Percentiles rank a stretch among this genome's conserved stretches.
phyloP scores from a whole-genome alignment of 495 filamentous ascomycete species.

The Talaromyces thailandensis region DNA sequence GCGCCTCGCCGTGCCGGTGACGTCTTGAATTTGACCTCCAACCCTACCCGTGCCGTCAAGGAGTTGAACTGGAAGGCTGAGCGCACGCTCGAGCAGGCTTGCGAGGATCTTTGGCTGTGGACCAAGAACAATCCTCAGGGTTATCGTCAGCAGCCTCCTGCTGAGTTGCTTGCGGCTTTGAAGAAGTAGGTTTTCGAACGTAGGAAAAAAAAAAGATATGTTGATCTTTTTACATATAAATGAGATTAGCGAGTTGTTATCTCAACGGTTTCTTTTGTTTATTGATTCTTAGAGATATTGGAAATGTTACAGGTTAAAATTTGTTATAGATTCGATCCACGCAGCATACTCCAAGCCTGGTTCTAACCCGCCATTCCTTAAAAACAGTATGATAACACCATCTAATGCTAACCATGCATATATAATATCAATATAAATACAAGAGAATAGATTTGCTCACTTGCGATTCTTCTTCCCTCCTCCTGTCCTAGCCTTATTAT shows the following conservation, averaged over 20 bases:
- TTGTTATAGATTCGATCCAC: background rate
- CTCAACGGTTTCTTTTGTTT: background rate
- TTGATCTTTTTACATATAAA: background rate
- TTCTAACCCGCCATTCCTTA: too few relatives aligned
- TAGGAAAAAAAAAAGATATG: background rate
- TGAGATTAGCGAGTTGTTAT: background rate
- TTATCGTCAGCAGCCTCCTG: constrained; percentile 82
- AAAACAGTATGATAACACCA: background rate
- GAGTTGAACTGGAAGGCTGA: constrained; percentile 92
- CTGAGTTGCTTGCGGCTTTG: constrained; percentile 58
- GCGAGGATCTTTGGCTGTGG: constrained; percentile 93
- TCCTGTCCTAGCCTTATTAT: constrained; percentile 9
- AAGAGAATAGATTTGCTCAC: background rate
- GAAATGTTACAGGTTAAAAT: background rate
- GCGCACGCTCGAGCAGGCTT: constrained; percentile 83
- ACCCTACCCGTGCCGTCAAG: constrained; percentile 74
- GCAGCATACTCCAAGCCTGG: background rate
- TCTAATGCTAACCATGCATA: background rate
- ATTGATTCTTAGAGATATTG: background rate
- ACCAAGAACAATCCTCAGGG: constrained; percentile 90
- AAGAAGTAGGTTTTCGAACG: constrained; percentile 37
- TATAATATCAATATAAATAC: background rate
- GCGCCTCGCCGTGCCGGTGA: constrained; percentile 77
- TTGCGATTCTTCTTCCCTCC: constrained; percentile 2
- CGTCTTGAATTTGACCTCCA: constrained; percentile 88